Conservation (phyloP, 176 grass and related monocot species). For the Hsuehochloa calcarea region DNA sequence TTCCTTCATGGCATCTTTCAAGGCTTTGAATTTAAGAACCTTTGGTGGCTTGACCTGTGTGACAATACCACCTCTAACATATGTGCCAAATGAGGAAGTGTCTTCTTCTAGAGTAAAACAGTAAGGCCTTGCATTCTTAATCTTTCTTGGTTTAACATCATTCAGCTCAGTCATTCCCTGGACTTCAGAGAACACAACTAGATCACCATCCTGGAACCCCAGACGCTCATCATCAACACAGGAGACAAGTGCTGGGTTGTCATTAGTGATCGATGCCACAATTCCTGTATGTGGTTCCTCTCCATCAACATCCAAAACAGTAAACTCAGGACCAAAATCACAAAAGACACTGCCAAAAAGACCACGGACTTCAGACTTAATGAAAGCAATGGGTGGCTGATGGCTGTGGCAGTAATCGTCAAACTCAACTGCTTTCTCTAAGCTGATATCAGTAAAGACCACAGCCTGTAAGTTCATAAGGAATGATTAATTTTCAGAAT, state of each 20-base stretch:
- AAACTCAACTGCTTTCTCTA: constrained; percentile 76
- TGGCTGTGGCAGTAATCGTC: constrained; percentile 85
- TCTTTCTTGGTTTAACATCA: constrained; percentile 84
- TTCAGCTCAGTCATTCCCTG: constrained; percentile 84
- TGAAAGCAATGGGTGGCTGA: constrained; percentile 85
- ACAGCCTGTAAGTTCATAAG: constrained; percentile 49
- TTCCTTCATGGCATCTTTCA: constrained; percentile 81
- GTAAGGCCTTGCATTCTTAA: constrained; percentile 82
- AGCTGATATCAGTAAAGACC: constrained; percentile 82
- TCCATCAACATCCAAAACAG: constrained; percentile 89
- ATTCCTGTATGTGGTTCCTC: constrained; percentile 93
- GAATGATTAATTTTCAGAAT: constrained; percentile 12
- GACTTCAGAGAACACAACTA: constrained; percentile 86
- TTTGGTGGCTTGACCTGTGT: constrained; percentile 89
- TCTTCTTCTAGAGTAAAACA: constrained; percentile 91
- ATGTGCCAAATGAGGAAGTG: constrained; percentile 64
- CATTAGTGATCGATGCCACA: constrained; percentile 84
- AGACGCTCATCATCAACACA: constrained; percentile 95
- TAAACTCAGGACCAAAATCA: constrained; percentile 86
- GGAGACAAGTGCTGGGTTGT: constrained; percentile 74
- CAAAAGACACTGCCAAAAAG: constrained; percentile 88
- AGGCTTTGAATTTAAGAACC: constrained; percentile 74
- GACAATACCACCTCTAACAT: constrained; percentile 78
- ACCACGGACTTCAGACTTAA: constrained; percentile 78
- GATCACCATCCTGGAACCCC: constrained; percentile 88